These are phyloP conservation scores for Magnolia kwangsiensis DNA, from an alignment of 164 flowering plant genomes.

Conservation along the genomic window DNA sequence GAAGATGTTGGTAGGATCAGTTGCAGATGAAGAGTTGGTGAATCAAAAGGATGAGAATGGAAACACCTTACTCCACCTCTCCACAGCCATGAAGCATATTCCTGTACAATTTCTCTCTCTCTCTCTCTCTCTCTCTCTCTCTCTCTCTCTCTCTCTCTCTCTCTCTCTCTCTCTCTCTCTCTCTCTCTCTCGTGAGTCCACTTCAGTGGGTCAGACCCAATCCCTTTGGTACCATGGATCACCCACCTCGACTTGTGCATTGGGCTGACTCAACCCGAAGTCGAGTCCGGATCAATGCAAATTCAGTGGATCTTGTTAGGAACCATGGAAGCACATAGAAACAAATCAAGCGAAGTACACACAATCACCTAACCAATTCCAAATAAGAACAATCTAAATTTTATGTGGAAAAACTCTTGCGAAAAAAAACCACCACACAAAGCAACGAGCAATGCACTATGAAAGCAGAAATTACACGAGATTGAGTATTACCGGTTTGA, in stretches of 20 bases:
- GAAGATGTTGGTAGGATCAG: slow-evolving; percentile 15
- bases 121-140: background rate
- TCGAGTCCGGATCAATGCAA: too few species aligned
- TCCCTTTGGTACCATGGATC: background rate
- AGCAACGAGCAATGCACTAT: too few species aligned
- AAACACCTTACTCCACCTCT: slow-evolving; percentile 25
- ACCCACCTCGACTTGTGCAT: background rate
- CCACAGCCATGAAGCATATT: slow-evolving; percentile 21
- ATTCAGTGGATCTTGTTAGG: too few species aligned
- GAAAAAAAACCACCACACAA: too few species aligned
- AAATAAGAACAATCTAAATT: too few species aligned
- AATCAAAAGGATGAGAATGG: slow-evolving; percentile 28
- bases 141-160: background rate
- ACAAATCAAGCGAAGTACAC: too few species aligned
- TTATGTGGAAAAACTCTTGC: too few species aligned
- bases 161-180: background rate
- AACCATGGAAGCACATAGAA: too few species aligned
- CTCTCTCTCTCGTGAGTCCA: background rate
- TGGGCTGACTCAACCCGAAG: background rate
- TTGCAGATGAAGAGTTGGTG: slow-evolving; percentile 12
- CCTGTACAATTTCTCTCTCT: slow-evolving; percentile 13
- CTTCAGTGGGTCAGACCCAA: background rate
- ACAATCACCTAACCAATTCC: too few species aligned
- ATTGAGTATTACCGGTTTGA: too few species aligned
- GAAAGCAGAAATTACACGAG: too few species aligned